phyloP scores from a whole-genome alignment of 768 basidiomycete species.

The Floccularia luteovirens region DNA sequence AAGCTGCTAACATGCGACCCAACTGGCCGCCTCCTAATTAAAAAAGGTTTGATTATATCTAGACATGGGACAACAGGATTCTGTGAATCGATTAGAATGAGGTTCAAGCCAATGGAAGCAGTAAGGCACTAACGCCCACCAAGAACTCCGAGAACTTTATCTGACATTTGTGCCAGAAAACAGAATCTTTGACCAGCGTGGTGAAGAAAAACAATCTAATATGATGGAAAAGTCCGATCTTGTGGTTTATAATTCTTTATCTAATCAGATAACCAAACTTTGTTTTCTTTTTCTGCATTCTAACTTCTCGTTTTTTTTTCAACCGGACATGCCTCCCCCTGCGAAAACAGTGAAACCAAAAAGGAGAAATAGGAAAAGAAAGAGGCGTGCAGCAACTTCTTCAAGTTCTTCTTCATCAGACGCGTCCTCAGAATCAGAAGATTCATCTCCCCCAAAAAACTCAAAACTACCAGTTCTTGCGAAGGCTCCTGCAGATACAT shows the following conservation, averaged over 20 bases:
- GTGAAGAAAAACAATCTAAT: too few species aligned
- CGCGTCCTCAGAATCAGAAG: slow-evolving; percentile 17
- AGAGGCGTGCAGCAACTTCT: slow-evolving; percentile 26
- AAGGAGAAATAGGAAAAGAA: slow-evolving; percentile 36
- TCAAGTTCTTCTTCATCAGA: slow-evolving; percentile 20
- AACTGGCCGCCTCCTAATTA: slow-evolving; percentile 88
- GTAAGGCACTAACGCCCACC: slow-evolving; percentile 34
- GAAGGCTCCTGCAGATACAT: slow-evolving; percentile 6
- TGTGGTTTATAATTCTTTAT: too few species aligned
- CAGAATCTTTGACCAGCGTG: too few species aligned
- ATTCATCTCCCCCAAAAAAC: slow-evolving; percentile 4
- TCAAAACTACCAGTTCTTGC: slow-evolving; percentile 3
- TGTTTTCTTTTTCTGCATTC: too few species aligned
- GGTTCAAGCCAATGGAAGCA: background rate
- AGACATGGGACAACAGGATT: background rate
- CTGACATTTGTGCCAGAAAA: slow-evolving; percentile 25
- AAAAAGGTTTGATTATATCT: slow-evolving; percentile 9
- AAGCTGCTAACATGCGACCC: slow-evolving; percentile 91
- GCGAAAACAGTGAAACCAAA: slow-evolving; percentile 16
- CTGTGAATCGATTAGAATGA: background rate
- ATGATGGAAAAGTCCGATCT: too few species aligned
- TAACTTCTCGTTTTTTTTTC: too few species aligned
- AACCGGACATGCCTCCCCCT: slow-evolving; percentile 17
- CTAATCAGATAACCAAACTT: too few species aligned
- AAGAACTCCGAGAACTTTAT: slow-evolving; percentile 42